Conservation (phyloP, 768 basidiomycete genomes). For the Rubroboletus pulcherrimus region DNA sequence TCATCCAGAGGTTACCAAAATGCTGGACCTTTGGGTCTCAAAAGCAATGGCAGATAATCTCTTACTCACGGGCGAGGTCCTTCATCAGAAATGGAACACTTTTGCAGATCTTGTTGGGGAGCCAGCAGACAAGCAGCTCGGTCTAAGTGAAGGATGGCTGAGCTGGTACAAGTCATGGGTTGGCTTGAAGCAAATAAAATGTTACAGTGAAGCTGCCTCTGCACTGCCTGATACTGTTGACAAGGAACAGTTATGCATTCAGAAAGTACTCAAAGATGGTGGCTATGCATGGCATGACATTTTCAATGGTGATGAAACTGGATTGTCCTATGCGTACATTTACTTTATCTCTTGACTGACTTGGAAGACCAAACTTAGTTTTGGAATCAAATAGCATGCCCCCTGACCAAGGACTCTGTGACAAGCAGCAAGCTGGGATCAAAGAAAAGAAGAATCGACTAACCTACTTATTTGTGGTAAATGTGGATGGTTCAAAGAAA, state of each 20-base stretch:
- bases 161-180: neutral
- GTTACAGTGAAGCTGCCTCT: constrained; percentile 36
- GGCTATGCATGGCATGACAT: too few species aligned
- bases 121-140: neutral
- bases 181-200: neutral
- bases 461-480: neutral
- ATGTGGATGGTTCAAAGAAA: constrained; percentile 1
- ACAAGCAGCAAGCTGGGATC: neutral
- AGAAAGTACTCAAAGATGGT: too few species aligned
- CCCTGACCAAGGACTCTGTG: neutral
- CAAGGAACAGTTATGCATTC: constrained; percentile 11
- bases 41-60: too few species aligned
- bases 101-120: constrained; percentile 11
- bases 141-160: neutral
- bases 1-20: constrained; percentile 30
- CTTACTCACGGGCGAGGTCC: too few species aligned
- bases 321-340: too few species aligned
- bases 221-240: constrained; percentile 21
- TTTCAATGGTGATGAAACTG: too few species aligned
- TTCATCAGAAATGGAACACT: constrained; percentile 28
- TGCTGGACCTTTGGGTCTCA: too few species aligned
- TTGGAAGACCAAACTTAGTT: too few species aligned
- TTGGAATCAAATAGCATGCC: neutral
- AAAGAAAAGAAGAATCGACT: constrained; percentile 2
- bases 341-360: too few species aligned